Conservation (phyloP, 1,139 yeast species). For the Geotrichum cucujoidarum region DNA sequence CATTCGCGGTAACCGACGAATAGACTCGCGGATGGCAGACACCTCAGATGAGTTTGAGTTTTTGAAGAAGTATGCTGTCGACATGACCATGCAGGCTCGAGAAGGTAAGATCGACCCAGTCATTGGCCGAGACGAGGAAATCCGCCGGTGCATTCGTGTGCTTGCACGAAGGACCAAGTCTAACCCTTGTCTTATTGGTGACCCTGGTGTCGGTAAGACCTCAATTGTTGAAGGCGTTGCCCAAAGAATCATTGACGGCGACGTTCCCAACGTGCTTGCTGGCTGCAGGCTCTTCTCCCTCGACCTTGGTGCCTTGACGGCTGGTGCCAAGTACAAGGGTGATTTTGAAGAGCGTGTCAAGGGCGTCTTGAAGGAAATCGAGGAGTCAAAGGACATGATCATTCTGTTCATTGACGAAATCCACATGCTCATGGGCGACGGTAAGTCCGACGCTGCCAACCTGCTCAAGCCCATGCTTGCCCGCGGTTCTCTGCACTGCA, state of each 20-base stretch:
- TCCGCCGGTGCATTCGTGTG: conserved; percentile 88
- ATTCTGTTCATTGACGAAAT: conserved; percentile 92
- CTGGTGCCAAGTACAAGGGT: conserved; percentile 98
- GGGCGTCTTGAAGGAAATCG: conserved; percentile 91
- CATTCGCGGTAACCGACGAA: conserved; percentile 84
- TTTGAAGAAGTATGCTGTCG: conserved; percentile 82
- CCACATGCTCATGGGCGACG: conserved; percentile 99
- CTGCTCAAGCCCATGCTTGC: conserved; percentile 95
- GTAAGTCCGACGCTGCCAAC: conserved; percentile 89
- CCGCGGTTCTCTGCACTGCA: conserved; percentile 92
- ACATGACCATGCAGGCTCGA: conserved; percentile 87
- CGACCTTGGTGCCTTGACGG: conserved; percentile 92
- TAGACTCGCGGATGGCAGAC: conserved; percentile 92
- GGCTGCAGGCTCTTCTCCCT: conserved; percentile 77
- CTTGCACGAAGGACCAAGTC: conserved; percentile 94
- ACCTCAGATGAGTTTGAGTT: conserved; percentile 81
- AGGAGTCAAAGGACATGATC: conserved; percentile 78
- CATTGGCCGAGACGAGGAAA: conserved; percentile 97
- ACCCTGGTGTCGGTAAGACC: conserved; percentile 99
- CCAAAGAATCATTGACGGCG: conserved; percentile 91
- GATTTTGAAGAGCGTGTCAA: conserved; percentile 97
- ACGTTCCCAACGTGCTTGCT: conserved; percentile 83
- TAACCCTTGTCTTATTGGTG: conserved; percentile 94
- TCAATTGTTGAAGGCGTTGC: conserved; percentile 98
- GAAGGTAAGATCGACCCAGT: conserved; percentile 96